phyloP scores from a whole-genome alignment of 495 filamentous ascomycete genomes.

The Aspergillus steynii region DNA sequence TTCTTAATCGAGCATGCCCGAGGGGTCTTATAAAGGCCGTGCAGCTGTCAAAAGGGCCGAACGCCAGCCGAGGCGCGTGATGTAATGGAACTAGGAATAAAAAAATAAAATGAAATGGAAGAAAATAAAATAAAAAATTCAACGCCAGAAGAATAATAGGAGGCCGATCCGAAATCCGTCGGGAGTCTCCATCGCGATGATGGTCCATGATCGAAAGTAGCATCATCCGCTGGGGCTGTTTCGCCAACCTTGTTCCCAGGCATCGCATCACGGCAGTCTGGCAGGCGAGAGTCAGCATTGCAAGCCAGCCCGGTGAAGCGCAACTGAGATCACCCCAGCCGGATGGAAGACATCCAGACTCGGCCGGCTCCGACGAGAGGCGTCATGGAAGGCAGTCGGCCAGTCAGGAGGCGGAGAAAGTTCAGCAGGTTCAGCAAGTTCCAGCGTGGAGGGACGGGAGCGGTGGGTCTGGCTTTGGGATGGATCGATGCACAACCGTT shows the following conservation, averaged over 20 bases:
- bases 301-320: slow-evolving; percentile 19
- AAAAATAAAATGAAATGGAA: slow-evolving; percentile 17
- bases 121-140: neutral
- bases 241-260: too few species aligned
- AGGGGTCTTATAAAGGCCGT: slow-evolving; percentile 15
- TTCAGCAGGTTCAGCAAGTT: neutral
- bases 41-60: slow-evolving; percentile 4
- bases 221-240: neutral
- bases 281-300: slow-evolving; percentile 2
- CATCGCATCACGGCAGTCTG: neutral
- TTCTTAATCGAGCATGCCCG: slow-evolving; percentile 2
- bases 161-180: neutral
- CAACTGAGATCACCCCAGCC: slow-evolving; percentile 38
- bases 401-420: slow-evolving; percentile 2
- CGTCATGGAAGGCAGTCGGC: slow-evolving; percentile 1
- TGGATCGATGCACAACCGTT: slow-evolving; percentile 17
- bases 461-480: slow-evolving; percentile 4
- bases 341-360: slow-evolving; percentile 19
- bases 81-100: slow-evolving; percentile 15
- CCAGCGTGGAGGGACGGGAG: slow-evolving; percentile 20
- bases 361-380: slow-evolving; percentile 37
- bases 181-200: neutral
- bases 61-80: slow-evolving; percentile 10
- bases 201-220: neutral
- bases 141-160: too few species aligned